A percentile compares a stretch with the other conserved stretches of the same genome.
These are phyloP conservation scores for Phytopythium sindhum DNA, from an alignment of 352 stramenopile genomes.

Conservation along the genomic window DNA sequence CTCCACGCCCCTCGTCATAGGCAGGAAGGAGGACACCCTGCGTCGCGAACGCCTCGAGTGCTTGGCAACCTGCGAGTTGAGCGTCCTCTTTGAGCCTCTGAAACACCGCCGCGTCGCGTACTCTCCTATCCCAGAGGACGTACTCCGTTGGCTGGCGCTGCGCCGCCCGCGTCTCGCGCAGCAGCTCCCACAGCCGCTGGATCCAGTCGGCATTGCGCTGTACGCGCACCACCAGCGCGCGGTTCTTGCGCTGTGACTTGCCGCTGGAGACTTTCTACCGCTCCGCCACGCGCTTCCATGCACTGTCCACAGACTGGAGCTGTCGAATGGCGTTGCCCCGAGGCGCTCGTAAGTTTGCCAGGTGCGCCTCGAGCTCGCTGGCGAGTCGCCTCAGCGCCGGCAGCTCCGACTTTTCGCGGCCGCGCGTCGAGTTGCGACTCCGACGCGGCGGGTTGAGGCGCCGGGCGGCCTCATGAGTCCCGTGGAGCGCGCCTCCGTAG, in stretches of 20 bases:
- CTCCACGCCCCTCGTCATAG: not conserved
- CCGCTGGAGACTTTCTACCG: constrained; percentile 12
- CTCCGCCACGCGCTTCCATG: constrained; percentile 3
- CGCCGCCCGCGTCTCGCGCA: constrained; percentile 9
- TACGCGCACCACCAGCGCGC: constrained; percentile 5
- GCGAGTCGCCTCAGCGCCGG: constrained; percentile 12
- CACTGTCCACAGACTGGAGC: not conserved
- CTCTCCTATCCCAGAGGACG: too few relatives aligned
- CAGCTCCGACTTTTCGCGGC: constrained; percentile 23
- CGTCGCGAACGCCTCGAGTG: not conserved
- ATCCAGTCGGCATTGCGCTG: constrained; percentile 29
- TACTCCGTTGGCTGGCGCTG: too few relatives aligned
- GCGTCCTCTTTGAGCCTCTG: not conserved
- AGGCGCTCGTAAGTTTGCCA: not conserved
- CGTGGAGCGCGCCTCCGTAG: too few relatives aligned
- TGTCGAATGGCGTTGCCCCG: not conserved
- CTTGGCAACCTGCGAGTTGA: not conserved
- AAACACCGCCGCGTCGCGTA: not conserved
- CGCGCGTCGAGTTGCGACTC: constrained; percentile 23
- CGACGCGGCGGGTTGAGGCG: not conserved
- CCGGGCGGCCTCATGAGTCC: too few relatives aligned
- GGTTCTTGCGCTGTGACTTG: constrained; percentile 12
- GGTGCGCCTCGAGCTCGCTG: constrained; percentile 12
- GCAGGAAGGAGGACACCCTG: not conserved
- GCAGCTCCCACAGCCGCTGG: constrained; percentile 22